A percentile compares a stretch with the other conserved stretches of the same genome.
Evolutionary conservation across 306 rosid genomes (phyloP).

Genomic region (Dicorynia guianensis): DNA sequence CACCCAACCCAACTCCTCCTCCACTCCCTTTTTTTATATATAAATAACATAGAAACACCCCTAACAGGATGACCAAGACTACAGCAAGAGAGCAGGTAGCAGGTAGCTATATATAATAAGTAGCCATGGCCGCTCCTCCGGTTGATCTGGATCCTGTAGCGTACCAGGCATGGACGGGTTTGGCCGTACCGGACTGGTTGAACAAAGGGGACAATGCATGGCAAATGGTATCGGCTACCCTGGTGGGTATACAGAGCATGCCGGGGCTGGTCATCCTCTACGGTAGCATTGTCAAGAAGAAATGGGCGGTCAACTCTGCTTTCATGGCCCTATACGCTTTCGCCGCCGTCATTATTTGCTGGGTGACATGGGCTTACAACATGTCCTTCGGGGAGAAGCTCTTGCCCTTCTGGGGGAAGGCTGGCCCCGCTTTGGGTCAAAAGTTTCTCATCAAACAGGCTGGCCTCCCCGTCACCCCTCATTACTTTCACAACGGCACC

Average conservation of each 20-base stretch:
- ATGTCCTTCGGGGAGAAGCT: constrained; percentile 60
- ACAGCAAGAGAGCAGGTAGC: neutral
- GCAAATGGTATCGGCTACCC: constrained; percentile 69
- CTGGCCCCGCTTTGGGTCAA: constrained; percentile 58
- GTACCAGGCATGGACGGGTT: constrained; percentile 43
- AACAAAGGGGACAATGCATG: constrained; percentile 80
- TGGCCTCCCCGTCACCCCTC: constrained; percentile 32
- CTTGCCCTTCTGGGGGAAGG: constrained; percentile 59
- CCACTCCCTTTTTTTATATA: neutral
- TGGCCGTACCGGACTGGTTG: constrained; percentile 59
- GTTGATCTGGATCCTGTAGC: constrained; percentile 43
- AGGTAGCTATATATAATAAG: no score
- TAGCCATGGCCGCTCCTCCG: constrained; percentile 42
- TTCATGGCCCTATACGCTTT: constrained; percentile 68
- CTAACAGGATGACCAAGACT: no score
- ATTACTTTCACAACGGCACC: neutral
- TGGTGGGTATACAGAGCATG: constrained; percentile 68
- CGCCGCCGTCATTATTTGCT: constrained; percentile 51
- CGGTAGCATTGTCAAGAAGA: constrained; percentile 68
- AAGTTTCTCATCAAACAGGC: constrained; percentile 42
- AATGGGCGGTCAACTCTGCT: constrained; percentile 68
- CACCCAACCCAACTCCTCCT: neutral
- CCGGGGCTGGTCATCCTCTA: constrained; percentile 70
- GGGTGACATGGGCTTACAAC: constrained; percentile 63
- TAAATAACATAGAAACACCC: no score